Evolutionary conservation across 2,329 filamentous ascomycete species (phyloP), one percentile per base, ranked within the genome.

Genomic region (Apiospora phragmitis): DNA sequence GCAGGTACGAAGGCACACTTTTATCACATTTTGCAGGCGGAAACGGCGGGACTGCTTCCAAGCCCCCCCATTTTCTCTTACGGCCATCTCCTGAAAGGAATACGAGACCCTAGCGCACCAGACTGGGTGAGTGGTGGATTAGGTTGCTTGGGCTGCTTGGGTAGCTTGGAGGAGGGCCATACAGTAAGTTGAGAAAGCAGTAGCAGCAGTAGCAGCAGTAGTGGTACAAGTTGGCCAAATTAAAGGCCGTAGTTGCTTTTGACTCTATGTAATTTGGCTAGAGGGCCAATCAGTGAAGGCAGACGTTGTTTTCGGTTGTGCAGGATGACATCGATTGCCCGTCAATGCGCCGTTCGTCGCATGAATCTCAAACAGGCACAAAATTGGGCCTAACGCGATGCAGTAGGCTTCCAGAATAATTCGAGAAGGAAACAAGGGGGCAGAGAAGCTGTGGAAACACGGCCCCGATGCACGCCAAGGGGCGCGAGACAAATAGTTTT

Each of bases 391-490:
- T 72, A 72, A 55, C 71, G 51, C n/a, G 16, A 72, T 47, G 14
- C 38, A 65, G 71, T 43, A 72, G 69, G 66, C 65, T 72, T 72
- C 71, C 68, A 68, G 71, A 72, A 72, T 49, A 43, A 32, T 72
- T 72, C 71, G 65, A 70, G 71, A 72, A 72, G 70, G 68, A 43
- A 24, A 45, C 47, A 43, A 68, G 45, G 69, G 70, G 45, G 32
- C 16, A 29, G 16, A 24, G 65, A 45, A 67, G 65, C 65, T 47
- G 65, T 45, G 65, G 65, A 29, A 67, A 47, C 65, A 29, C 18
- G 41, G 12, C 65, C 38, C 38, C 35, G 21, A 16, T 29, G 35
- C 42, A 11, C 26, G 51, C 67, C 67, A 47, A 69, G 68, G 59
- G 51, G 65, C 55, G 29, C 51, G 32, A 67, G 51, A 24, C 65